phyloP scores from a whole-genome alignment of 2,329 filamentous ascomycete species.

The Thelonectria discophora region DNA sequence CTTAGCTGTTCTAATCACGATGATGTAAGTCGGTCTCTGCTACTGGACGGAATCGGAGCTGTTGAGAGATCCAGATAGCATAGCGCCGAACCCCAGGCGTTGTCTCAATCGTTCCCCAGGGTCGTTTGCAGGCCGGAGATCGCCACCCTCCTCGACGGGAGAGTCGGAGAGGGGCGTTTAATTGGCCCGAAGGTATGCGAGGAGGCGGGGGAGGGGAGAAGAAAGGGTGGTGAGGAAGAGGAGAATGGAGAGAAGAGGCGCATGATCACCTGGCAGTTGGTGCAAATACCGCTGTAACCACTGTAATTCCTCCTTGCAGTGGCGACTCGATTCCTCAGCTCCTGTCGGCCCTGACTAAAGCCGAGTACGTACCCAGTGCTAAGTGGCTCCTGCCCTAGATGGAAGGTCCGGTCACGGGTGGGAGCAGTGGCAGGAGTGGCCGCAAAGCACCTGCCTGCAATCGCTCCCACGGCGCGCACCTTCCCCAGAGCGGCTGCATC shows the following conservation, averaged over 20 bases:
- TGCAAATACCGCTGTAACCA: not conserved
- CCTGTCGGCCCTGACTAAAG: slow-evolving; percentile 8
- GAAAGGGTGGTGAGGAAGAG: no score
- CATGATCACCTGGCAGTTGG: not conserved
- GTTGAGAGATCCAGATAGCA: slow-evolving; percentile 14
- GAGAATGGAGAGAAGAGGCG: not conserved
- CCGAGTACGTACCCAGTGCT: slow-evolving; percentile 12
- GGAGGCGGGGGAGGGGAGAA: not conserved
- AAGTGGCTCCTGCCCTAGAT: not conserved
- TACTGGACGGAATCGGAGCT: not conserved
- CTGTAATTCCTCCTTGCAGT: not conserved
- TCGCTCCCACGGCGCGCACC: not conserved
- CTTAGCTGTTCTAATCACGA: slow-evolving; percentile 6
- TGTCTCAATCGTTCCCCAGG: slow-evolving; percentile 1
- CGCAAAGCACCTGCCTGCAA: no score
- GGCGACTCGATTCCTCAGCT: not conserved
- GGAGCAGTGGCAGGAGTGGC: no score
- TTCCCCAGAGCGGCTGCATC: slow-evolving; percentile 31
- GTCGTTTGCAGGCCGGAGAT: slow-evolving; percentile 26
- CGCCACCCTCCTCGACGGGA: slow-evolving; percentile 28
- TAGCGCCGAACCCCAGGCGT: slow-evolving; percentile 21
- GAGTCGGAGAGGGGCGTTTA: slow-evolving; percentile 1
- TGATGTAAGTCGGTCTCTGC: slow-evolving; percentile 16
- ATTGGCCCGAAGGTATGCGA: slow-evolving; percentile 18
- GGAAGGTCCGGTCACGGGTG: no score